phyloP scores from a whole-genome alignment of 306 rosid genomes.

The Corylus heterophylla region DNA sequence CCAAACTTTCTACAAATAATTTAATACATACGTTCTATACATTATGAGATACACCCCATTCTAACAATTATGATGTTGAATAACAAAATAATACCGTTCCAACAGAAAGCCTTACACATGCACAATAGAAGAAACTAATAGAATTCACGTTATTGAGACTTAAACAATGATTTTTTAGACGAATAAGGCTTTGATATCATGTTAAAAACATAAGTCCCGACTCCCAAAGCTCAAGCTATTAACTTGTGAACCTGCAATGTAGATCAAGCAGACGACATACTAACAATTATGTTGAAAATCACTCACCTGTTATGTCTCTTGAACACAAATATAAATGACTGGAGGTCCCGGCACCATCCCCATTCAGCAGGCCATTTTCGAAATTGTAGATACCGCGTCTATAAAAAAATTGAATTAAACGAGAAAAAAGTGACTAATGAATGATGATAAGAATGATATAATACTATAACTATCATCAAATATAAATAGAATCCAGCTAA shows the following conservation, averaged over 20 bases:
- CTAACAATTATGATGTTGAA: no score
- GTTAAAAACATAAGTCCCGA: neutral
- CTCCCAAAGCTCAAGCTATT: no score
- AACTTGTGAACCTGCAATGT: neutral
- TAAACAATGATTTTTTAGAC: neutral
- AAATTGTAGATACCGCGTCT: conserved; percentile 73
- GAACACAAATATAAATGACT: conserved; percentile 86
- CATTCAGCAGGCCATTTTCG: conserved; percentile 87
- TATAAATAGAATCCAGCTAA: neutral
- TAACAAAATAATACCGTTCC: neutral
- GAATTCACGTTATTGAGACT: neutral
- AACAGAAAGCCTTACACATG: neutral
- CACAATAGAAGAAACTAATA: neutral
- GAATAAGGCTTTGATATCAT: neutral
- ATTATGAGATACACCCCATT: no score
- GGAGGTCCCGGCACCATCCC: conserved; percentile 99
- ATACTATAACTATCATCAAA: neutral
- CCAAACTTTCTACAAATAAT: no score
- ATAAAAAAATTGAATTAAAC: conserved; percentile 23
- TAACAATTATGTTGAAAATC: conserved; percentile 1
- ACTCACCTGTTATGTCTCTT: conserved; percentile 83
- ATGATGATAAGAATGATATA: conserved; percentile 4
- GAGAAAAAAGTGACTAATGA: conserved; percentile 8
- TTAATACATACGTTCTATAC: no score
- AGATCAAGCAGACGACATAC: neutral